Base-by-base conservation (phyloP, 306 rosid genomes). In the Carpinus viminea region DNA sequence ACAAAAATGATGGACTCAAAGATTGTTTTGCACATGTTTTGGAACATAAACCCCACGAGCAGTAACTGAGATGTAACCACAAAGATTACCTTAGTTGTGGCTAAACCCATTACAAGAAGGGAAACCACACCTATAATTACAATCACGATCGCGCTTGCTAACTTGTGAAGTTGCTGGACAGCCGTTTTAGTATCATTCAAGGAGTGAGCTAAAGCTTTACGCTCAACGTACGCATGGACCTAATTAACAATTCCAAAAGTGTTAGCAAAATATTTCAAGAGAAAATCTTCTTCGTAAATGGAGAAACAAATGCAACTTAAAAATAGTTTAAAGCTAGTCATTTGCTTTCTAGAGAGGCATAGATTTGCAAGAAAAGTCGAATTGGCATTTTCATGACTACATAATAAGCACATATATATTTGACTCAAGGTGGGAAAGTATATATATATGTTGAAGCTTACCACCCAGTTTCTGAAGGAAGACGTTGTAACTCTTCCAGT, bases 391-490 rank as follows among this genome's bases (percentile, higher is more conserved):
- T 21, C 12, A 6, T 24, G 36, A 12, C 2, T 59, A 10, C 3
- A 59, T 5, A 3, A 15, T 34, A 5, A 9, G 64, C 64, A 21
- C 1, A 57, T 57, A 56, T 21, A 56, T 56, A 57, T 24, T 20
- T 9, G 28, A 24, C 26, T 24, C 26, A 24, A 24, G 26, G 4
- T 18, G 17, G 6, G 7, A 26, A 59, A 59, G 36, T 28, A 28
- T 28, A 28, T 28, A 28, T 28, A 28, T 28, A 60, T 26, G 46
- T 70, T 61, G 74, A 28, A 45, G 31, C 78, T 24, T 59, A 86
- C 90, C 90, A 87, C 88, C 88, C 88, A 87, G 36, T 87, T 87
- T 70, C 86, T 76, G 79, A 87, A 87, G 45, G 88, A 78, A 41
- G 88, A 84, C 78, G 84, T 81, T 2, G 88, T 68, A 12, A 87